Evolutionary conservation across 139 green algal species (phyloP), one percentile per base, ranked within the genome.

Genomic region (Closterium sp.): DNA sequence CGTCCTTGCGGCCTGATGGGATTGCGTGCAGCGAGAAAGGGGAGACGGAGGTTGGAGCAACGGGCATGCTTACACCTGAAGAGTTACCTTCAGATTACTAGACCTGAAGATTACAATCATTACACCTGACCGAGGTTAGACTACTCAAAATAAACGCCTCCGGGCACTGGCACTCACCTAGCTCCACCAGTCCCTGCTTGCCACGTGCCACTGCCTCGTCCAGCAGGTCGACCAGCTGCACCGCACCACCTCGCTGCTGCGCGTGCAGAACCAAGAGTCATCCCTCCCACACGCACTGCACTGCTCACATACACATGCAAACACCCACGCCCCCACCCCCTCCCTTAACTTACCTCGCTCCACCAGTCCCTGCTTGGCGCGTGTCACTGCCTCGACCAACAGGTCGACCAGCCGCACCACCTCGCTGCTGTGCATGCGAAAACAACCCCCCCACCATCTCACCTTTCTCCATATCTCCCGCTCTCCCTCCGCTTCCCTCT

Each of bases 351-450:
- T 34, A 94, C 91, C 88, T n/a, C 91, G 83, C 86, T 93, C 85
- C 0, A 90, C 86, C 3, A 92, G 83, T 7, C 84, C 89, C 33
- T 94, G 43, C 35, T 88, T 84, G 86, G 89, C 91, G 33, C 91
- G 86, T 32, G 38, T 28, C 83, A 93, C 83, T 33, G 98, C 98
- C 96, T 99, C 98, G 86, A 98, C 97, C 94, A 99, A 95, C 91
- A 99, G 96, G 90, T 99, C 97, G 84, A 98, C 97, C 87, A 99
- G 95, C 28, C 96, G 95, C 91, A 99, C 97, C 43, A 95, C 91
- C 93, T 97, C 94, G 31, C 89, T 86, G 84, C 87, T 95, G 36
- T 97, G 91, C 31, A 94, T 97, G 31, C 94, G 91, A 92, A 98
- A 97, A 36, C 97, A 16, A 76, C 12, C 55, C 1, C 38, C 38